phyloP scores from a whole-genome alignment of 2,329 filamentous ascomycete genomes.

The Microcyclosporella mali region DNA sequence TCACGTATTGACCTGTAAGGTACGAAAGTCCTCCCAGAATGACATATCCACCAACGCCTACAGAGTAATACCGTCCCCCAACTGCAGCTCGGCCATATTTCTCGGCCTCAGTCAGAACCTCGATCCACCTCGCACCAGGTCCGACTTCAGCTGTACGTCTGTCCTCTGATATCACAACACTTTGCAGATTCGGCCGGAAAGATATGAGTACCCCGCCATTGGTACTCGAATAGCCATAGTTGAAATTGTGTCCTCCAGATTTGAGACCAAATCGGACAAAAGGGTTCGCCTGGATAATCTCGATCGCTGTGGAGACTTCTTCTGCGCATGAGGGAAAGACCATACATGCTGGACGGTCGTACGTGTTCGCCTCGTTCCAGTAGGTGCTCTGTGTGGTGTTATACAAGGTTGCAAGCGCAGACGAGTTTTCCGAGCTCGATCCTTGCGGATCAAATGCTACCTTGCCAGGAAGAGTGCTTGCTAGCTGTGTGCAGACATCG shows the following conservation, averaged over 20 bases:
- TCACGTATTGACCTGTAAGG: background rate
- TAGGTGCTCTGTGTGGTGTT: background rate
- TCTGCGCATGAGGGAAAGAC: constrained; percentile 7
- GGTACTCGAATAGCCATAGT: constrained; percentile 3
- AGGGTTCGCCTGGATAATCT: constrained; percentile 3
- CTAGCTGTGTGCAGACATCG: background rate
- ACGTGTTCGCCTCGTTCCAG: constrained; percentile 6
- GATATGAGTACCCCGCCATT: constrained; percentile 7
- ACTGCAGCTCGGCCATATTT: background rate
- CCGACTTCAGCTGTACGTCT: background rate
- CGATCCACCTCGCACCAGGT: background rate
- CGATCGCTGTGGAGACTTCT: constrained; percentile 8
- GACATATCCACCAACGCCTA: background rate
- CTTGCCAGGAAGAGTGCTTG: background rate
- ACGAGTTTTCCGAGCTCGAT: background rate
- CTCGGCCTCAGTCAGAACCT: background rate
- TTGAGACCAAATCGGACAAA: constrained; percentile 6
- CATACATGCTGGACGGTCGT: constrained; percentile 7
- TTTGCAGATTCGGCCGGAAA: constrained; percentile 1
- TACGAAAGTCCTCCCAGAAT: background rate
- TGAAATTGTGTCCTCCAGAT: constrained; percentile 6
- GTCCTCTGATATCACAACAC: background rate
- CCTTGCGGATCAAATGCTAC: background rate
- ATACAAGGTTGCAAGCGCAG: background rate
- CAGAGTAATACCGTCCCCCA: background rate